phyloP scores from a whole-genome alignment of 2,329 filamentous ascomycete species.

The Dryadomyces quercivorus region DNA sequence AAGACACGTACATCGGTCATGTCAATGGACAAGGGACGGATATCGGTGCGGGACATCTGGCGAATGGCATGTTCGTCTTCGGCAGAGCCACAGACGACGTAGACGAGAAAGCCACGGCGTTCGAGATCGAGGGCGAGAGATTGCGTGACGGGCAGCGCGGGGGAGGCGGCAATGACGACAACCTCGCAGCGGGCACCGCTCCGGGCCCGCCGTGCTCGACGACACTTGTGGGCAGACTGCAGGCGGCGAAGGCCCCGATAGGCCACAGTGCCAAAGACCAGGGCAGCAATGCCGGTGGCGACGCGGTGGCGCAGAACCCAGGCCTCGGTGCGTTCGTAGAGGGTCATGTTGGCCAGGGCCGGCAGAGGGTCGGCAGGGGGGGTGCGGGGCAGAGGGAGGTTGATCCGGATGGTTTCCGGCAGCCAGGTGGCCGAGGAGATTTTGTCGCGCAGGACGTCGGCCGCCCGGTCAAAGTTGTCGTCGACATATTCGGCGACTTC shows the following conservation, averaged over 20 bases:
- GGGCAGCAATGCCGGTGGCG: slow-evolving; percentile 56
- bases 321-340: slow-evolving; percentile 44
- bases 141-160: slow-evolving; percentile 69
- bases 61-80: slow-evolving; percentile 77
- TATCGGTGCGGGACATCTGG: slow-evolving; percentile 64
- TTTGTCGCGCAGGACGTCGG: slow-evolving; percentile 55
- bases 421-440: slow-evolving; percentile 60
- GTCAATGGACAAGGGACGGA: slow-evolving; percentile 72
- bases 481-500: slow-evolving; percentile 73
- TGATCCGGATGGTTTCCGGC: slow-evolving; percentile 53
- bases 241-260: slow-evolving; percentile 38
- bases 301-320: slow-evolving; percentile 67
- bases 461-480: slow-evolving; percentile 65
- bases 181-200: slow-evolving; percentile 86
- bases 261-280: slow-evolving; percentile 55
- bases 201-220: slow-evolving; percentile 64
- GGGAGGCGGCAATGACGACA: slow-evolving; percentile 76
- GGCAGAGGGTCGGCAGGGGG: slow-evolving; percentile 22
- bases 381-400: slow-evolving; percentile 34
- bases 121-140: slow-evolving; percentile 80
- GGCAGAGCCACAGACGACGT: slow-evolving; percentile 71
- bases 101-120: slow-evolving; percentile 84
- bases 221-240: slow-evolving; percentile 50
- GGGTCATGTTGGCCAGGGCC: slow-evolving; percentile 15
- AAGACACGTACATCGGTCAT: slow-evolving; percentile 56